Evolutionary conservation across 352 stramenopile species (phyloP), one percentile per base, ranked within the genome.

Genomic region (Phytophthora citricola): DNA sequence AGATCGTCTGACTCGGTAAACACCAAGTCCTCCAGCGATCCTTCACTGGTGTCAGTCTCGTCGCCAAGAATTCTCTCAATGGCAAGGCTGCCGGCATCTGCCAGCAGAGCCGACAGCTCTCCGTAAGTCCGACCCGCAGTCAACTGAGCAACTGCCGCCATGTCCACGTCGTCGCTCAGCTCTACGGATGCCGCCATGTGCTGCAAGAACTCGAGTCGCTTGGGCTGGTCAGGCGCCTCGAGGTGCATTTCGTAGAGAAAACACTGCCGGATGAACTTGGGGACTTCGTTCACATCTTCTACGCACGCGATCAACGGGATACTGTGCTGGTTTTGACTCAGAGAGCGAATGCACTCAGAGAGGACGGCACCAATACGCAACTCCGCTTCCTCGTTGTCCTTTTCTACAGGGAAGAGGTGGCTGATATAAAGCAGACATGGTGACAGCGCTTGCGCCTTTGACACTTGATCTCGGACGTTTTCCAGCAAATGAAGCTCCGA

Each of bases 401-500:
- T 91, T 32, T 93, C 83, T 22, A 92, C 70, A 5, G 80, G 69
- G 52, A 94, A 95, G 56, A 94, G 79, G 48, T 78, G 85, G 43
- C 84, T 89, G 39, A 95, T 85, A 59, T 93, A 95, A n/a, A 95
- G 69, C 14, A 95, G 54, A 50, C 88, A 94, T 1, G 84, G 84
- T 9, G 85, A 75, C 20, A 95, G 47, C 3, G 78, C 73, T 31
- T 90, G 73, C 0, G 86, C 83, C 63, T 94, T 93, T 2, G 69
- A 73, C 6, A 92, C 78, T 68, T 92, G 77, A 2, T 88, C 74
- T 3, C 80, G 81, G 10, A 95, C 71, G 38, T 93, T 94, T 48
- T 95, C 78, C 6, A 93, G 59, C 34, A 93, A 57, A 50, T 91
- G 79, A 29, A 93, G 64, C 54, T 94, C 84, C 2, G 85, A 94